A percentile compares a stretch with the other conserved stretches of the same genome.
Conservation (phyloP, 2,329 filamentous ascomycete species). For the Alternaria brassicicola region DNA sequence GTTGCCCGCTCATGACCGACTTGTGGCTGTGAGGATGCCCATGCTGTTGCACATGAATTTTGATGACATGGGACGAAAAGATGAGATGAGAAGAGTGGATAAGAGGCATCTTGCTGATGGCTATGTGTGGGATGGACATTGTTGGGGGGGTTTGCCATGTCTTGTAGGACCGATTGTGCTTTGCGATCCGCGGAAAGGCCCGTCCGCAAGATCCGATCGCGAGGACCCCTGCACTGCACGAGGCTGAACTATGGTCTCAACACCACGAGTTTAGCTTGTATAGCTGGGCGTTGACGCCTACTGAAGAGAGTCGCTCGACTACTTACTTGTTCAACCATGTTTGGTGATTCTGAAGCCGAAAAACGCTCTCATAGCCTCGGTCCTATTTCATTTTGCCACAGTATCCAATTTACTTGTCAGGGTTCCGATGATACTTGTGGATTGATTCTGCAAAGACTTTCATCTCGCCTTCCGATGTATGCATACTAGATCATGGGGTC, state of each 20-base stretch:
- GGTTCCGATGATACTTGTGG: neutral
- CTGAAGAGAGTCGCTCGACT: neutral
- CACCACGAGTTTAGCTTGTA: neutral
- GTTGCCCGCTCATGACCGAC: conserved; percentile 1
- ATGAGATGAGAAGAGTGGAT: neutral
- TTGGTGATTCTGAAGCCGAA: neutral
- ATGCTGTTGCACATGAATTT: neutral
- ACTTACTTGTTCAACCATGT: neutral
- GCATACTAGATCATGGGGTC: neutral
- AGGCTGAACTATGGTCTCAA: neutral
- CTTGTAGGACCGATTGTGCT: conserved; percentile 12
- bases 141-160: conserved; percentile 3
- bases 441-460: neutral
- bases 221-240: neutral
- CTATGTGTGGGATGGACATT: neutral
- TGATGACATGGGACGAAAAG: neutral
- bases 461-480: neutral
- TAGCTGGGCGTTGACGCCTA: neutral
- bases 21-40: conserved; percentile 1
- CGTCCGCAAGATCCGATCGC: neutral
- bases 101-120: neutral
- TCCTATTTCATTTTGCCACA: neutral
- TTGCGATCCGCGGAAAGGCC: conserved; percentile 9
- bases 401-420: neutral
- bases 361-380: neutral